Base-by-base conservation (phyloP, 2,329 filamentous ascomycete genomes). In the Alternaria alternata region DNA sequence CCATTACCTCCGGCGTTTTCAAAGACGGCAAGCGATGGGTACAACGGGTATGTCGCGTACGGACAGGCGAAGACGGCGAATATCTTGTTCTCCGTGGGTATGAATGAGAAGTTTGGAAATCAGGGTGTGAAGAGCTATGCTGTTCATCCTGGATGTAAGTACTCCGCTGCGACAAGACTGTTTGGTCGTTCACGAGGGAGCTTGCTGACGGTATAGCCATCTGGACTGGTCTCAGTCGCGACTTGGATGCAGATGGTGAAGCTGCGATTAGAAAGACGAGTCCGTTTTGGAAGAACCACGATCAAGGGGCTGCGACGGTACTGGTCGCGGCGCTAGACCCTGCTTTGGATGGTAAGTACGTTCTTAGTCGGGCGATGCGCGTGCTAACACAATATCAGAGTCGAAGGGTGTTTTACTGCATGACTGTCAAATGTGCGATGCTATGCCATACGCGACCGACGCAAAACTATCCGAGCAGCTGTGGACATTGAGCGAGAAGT, bases 81-180 rank as follows among this genome's bases (percentile, higher is more conserved):
- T 47, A 66, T 76, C 0, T 57, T 76, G 41, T 76, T 70, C 22
- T 75, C 74, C 0, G 53, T 76, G 3, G 64, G 60, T 5, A 38
- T 76, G 22, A 75, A 66, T 12, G 43, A 64, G 32, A 47, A 61
- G 5, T 57, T 75, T 7, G 61, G 61, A 0, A 32, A 49, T 1
- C 64, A 72, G 26, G 74, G 74, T 0, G 57, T 76, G 24, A 54
- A 63, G 18, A 74, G 71, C 30, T 75, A 73, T 65, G 71, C 72
- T 8, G 70, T 75, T 11, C 73, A 76, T 62, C 74, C 74, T 7
- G 74, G 74, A n/a, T 72, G 74, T 75, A 64, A 65, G 71, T 69
- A 7, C 1, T 22, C 1, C 8, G n/a, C 2, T 22, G 11, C 6
- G 26, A 11, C n/a, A 48, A 12, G 3, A 14, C 2, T 36, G n/a